Conservation (phyloP, 495 filamentous ascomycete genomes). For the Aspergillus kassunensis region DNA sequence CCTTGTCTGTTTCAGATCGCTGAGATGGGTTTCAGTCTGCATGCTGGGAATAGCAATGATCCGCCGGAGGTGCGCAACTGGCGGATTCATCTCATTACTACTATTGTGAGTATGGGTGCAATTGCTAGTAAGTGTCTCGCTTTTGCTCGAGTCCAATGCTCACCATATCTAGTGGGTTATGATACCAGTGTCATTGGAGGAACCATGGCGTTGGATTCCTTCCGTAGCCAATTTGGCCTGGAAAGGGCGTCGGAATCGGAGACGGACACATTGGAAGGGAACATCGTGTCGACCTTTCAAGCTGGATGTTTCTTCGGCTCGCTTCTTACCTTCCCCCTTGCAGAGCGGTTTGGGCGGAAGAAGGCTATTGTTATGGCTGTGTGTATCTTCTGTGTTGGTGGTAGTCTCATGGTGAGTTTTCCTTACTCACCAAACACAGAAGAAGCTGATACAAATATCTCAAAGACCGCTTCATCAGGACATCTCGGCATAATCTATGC, state of each 20-base stretch:
- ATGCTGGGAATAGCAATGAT: constrained; percentile 55
- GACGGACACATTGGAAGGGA: constrained; percentile 46
- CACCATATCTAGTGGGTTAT: constrained; percentile 30
- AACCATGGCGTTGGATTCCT: constrained; percentile 54
- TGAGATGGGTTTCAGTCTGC: constrained; percentile 50
- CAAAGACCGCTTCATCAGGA: not conserved
- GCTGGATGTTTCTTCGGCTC: constrained; percentile 44
- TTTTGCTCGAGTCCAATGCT: not conserved
- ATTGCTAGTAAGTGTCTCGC: constrained; percentile 11
- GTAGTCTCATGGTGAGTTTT: constrained; percentile 42
- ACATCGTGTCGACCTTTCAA: constrained; percentile 60
- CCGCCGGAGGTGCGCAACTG: constrained; percentile 62
- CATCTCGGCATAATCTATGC: constrained; percentile 26
- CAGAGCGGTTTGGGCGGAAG: constrained; percentile 47
- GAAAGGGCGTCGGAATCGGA: constrained; percentile 27
- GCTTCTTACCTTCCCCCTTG: constrained; percentile 27
- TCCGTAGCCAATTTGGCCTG: constrained; percentile 50
- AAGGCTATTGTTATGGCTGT: constrained; percentile 44
- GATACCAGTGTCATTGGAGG: constrained; percentile 61
- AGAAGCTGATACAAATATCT: no score
- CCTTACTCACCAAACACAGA: no score
- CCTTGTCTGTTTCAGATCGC: no score
- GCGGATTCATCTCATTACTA: constrained; percentile 56
- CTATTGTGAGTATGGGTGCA: constrained; percentile 37
- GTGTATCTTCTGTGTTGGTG: constrained; percentile 51